Evolutionary conservation across 2,329 filamentous ascomycete genomes (phyloP).

Genomic region (Acephala macrosclerotiorum): DNA sequence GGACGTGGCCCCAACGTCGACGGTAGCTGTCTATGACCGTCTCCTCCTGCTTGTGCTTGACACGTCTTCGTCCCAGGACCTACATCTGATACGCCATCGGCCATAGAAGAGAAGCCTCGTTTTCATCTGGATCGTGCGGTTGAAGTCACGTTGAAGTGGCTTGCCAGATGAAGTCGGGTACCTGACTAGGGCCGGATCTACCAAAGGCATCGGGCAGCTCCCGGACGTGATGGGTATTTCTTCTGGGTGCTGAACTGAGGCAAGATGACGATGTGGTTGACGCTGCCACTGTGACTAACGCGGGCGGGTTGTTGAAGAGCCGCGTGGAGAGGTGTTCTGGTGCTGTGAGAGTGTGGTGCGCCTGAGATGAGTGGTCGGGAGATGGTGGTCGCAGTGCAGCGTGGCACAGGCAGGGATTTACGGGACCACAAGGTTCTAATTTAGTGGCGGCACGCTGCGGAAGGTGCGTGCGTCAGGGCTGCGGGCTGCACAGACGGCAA

Average conservation of each 20-base stretch:
- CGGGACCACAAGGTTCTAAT: not conserved
- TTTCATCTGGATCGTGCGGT: conserved; percentile 4
- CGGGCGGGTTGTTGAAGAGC: not conserved
- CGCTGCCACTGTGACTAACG: not conserved
- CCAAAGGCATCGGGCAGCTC: not conserved
- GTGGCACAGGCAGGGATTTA: not conserved
- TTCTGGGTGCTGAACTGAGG: not conserved
- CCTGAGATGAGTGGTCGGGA: not conserved
- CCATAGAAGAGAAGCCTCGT: conserved; percentile 10
- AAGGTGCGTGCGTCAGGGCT: not conserved
- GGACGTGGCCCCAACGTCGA: not conserved
- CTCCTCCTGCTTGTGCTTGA: conserved; percentile 6
- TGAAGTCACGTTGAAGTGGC: not conserved
- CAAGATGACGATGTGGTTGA: not conserved
- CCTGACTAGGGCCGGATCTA: not conserved
- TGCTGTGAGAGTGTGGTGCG: not conserved
- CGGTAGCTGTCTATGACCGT: not conserved
- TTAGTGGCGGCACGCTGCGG: not conserved
- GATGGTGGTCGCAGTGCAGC: too few relatives aligned
- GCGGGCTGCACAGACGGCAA: not conserved
- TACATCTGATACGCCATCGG: conserved; percentile 18
- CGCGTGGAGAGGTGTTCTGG: not conserved
- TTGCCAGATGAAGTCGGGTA: not conserved
- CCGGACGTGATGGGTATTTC: not conserved
- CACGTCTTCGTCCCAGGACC: conserved; percentile 17